Evolutionary conservation across 805 yeast genomes (phyloP).

Genomic region (Barnettozyma californica): DNA sequence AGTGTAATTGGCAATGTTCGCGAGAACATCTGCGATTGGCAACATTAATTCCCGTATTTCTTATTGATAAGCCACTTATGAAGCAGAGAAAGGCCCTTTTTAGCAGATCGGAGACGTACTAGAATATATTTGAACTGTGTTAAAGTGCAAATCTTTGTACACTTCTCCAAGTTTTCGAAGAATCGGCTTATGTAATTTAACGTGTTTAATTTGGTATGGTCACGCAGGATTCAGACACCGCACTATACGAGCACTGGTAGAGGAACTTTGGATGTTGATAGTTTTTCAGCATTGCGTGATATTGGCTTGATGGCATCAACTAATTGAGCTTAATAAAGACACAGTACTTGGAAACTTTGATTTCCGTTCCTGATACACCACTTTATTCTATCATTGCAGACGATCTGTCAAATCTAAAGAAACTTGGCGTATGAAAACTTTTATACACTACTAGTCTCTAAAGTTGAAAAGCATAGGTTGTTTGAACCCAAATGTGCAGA

Average conservation of each 20-base stretch:
- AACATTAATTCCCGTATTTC: background rate
- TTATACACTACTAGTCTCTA: background rate
- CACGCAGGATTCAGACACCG: background rate
- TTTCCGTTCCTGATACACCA: constrained; percentile 4
- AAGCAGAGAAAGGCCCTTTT: background rate
- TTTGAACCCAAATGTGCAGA: background rate
- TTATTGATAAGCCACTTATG: background rate
- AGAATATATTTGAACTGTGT: background rate
- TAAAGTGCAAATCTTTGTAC: background rate
- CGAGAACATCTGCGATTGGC: constrained; percentile 11
- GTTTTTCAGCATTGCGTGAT: background rate
- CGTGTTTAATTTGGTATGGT: no score
- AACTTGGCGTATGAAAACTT: constrained; percentile 3
- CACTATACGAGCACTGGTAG: background rate
- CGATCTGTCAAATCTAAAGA: constrained; percentile 1
- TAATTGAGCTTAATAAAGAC: background rate
- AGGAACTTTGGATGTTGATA: background rate
- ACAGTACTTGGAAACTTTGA: background rate
- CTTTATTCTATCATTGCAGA: constrained; percentile 3
- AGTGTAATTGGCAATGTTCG: constrained; percentile 16
- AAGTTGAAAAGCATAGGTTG: constrained; percentile 1
- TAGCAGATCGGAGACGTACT: background rate
- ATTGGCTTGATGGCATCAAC: constrained; percentile 4
- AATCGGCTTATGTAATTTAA: background rate
- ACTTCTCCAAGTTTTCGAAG: background rate